Base-by-base conservation (phyloP, 352 stramenopile species). In the Pythium rhizo-oryzae region DNA sequence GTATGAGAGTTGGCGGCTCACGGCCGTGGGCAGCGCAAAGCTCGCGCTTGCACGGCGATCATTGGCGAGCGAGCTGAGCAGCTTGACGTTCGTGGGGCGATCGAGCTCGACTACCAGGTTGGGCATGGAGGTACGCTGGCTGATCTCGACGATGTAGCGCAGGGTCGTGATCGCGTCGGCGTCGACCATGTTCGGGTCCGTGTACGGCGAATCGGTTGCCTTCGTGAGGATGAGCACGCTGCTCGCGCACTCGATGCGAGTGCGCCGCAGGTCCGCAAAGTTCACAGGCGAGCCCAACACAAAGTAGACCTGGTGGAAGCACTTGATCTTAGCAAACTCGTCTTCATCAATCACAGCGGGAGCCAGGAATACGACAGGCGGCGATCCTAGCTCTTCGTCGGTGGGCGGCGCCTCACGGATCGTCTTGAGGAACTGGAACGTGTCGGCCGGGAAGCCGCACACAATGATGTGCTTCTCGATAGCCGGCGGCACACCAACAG, bases 141-240 rank as follows among this genome's bases (percentile, higher is more conserved):
- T 90, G 60, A 90, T 92, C 76, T 94, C 86, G 16, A 94, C 78
- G 24, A 94, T 94, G 59, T 91, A 92, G 1, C 84, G 82, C 65
- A 94, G 74, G 33, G 83, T 91, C 8, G 86, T 94, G 67, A 94
- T 94, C 12, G 86, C 86, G 55, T 94, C 81, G 7, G 86, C 84
- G 49, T 94, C 86, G 8, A 94, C 76, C 86, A 94, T 94, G 56
- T 94, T 94, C 8, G 82, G 78, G 50, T 94, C 86, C 0, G 84
- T 77, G 60, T 91, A 94, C 47, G 72, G 67, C 9, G 75, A 75
- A 47, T 81, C 75, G 0, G 76, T 86, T 5, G 78, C 60, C 24
- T 78, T 71, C 7, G 82, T 89, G 39, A 92, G 74, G 47, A 94
- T 87, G 39, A 94, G 67, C 37, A 94, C 82, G 0, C 82, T 84